Evolutionary conservation across 2,329 filamentous ascomycete genomes (phyloP).

Genomic region (Sphaerostilbella broomeana): DNA sequence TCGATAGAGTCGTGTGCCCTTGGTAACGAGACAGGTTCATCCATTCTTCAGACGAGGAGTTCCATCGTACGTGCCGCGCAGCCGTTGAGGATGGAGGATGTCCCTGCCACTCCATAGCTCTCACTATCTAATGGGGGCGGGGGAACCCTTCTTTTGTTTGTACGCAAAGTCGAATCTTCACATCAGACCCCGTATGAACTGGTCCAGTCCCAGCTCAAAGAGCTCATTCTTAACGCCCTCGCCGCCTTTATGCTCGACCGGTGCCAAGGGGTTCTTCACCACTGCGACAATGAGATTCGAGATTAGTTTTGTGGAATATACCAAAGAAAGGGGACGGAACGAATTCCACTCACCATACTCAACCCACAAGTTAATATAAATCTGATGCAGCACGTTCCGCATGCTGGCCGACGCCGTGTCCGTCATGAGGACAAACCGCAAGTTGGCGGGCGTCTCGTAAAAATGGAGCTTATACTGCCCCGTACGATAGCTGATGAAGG

Average conservation of each 20-base stretch:
- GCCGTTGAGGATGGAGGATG: too few relatives aligned
- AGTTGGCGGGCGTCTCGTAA: slow-evolving; percentile 93
- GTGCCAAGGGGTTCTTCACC: slow-evolving; percentile 63
- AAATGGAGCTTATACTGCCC: slow-evolving; percentile 97
- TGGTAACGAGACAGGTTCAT: too few relatives aligned
- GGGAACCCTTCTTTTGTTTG: too few relatives aligned
- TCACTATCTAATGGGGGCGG: too few relatives aligned
- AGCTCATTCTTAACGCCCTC: slow-evolving; percentile 65
- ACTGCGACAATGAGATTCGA: slow-evolving; percentile 29
- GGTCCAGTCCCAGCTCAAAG: slow-evolving; percentile 66
- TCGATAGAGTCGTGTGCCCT: too few relatives aligned
- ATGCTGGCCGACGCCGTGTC: slow-evolving; percentile 85
- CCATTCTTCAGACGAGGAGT: too few relatives aligned
- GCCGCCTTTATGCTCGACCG: slow-evolving; percentile 62
- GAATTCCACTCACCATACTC: slow-evolving; percentile 94
- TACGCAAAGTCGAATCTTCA: slow-evolving; percentile 28
- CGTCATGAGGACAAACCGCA: slow-evolving; percentile 95
- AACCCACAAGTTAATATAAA: slow-evolving; percentile 96
- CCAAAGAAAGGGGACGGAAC: too few relatives aligned
- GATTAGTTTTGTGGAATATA: background rate
- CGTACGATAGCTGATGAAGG: slow-evolving; percentile 90
- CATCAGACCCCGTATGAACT: slow-evolving; percentile 64
- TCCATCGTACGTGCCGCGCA: too few relatives aligned
- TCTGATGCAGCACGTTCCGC: slow-evolving; percentile 91
- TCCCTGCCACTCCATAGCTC: too few relatives aligned